Evolutionary conservation across 2,329 filamentous ascomycete species (phyloP).

Genomic region (Colletotrichum australisinense): DNA sequence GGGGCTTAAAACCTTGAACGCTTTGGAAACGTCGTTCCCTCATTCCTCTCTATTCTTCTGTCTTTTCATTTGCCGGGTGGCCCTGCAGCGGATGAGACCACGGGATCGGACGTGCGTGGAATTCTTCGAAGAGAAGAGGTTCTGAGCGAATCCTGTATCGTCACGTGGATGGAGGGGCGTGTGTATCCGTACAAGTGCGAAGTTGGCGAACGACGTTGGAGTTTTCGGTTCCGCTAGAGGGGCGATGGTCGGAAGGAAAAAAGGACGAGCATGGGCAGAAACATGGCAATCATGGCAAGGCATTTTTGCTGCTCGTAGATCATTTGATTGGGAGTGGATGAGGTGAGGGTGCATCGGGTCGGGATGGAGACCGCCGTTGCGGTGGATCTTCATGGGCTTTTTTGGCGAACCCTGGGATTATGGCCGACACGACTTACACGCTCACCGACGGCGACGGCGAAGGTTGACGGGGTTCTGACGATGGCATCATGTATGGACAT

Average conservation of each 20-base stretch:
- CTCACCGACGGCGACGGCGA: conserved; percentile 19
- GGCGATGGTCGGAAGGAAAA: conserved; percentile 3
- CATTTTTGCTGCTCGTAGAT: conserved; percentile 21
- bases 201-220: conserved; percentile 3
- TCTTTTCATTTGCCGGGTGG: background rate
- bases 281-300: conserved; percentile 9
- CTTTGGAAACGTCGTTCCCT: background rate
- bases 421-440: background rate
- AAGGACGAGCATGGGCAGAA: background rate
- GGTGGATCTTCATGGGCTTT: background rate
- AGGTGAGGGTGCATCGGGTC: conserved; percentile 1
- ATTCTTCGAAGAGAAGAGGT: background rate
- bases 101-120: conserved; percentile 23
- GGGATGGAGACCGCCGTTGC: background rate
- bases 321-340: background rate
- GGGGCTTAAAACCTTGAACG: background rate
- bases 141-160: conserved; percentile 11
- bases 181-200: background rate
- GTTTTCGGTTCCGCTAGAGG: conserved; percentile 1
- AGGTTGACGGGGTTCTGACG: background rate
- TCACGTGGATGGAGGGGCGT: conserved; percentile 9
- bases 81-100: conserved; percentile 17
- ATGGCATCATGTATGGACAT: background rate
- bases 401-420: background rate
- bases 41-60: background rate